Conservation (phyloP, 2,329 filamentous ascomycete genomes). For the Cladobotryum mycophilum region DNA sequence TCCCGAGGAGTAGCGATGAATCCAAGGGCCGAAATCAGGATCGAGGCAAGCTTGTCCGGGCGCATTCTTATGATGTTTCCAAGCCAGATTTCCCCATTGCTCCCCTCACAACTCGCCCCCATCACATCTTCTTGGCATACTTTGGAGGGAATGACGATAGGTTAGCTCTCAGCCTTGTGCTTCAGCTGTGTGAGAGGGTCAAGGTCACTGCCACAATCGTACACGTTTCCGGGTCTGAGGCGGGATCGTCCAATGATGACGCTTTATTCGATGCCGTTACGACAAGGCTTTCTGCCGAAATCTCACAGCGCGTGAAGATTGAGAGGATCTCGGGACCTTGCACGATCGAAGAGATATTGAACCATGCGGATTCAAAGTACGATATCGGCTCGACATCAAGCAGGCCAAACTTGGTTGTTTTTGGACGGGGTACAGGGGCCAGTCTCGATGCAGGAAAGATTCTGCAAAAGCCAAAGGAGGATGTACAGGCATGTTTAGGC, state of each 20-base stretch:
- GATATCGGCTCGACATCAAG: slow-evolving; percentile 1
- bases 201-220: slow-evolving; percentile 73
- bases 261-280: slow-evolving; percentile 12
- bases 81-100: slow-evolving; percentile 49
- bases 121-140: slow-evolving; percentile 83
- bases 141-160: slow-evolving; percentile 79
- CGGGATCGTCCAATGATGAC: slow-evolving; percentile 5
- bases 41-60: slow-evolving; percentile 39
- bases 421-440: slow-evolving; percentile 10
- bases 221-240: slow-evolving; percentile 20
- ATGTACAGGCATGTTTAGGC: slow-evolving; percentile 19
- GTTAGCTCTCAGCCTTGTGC: slow-evolving; percentile 69
- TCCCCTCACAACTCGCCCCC: slow-evolving; percentile 60
- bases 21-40: slow-evolving; percentile 22
- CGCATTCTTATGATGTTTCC: slow-evolving; percentile 52
- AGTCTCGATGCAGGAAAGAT: slow-evolving; percentile 18
- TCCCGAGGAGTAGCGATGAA: slow-evolving; percentile 52
- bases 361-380: slow-evolving; percentile 13
- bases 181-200: slow-evolving; percentile 76
- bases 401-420: slow-evolving; percentile 17
- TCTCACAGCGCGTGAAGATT: slow-evolving; percentile 16
- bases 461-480: slow-evolving; percentile 11
- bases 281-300: slow-evolving; percentile 8
- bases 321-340: slow-evolving; percentile 12
- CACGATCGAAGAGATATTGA: slow-evolving; percentile 19